These are phyloP conservation scores for Withania somnifera DNA, from an alignment of 305 asterid genomes.

Conservation along the genomic window DNA sequence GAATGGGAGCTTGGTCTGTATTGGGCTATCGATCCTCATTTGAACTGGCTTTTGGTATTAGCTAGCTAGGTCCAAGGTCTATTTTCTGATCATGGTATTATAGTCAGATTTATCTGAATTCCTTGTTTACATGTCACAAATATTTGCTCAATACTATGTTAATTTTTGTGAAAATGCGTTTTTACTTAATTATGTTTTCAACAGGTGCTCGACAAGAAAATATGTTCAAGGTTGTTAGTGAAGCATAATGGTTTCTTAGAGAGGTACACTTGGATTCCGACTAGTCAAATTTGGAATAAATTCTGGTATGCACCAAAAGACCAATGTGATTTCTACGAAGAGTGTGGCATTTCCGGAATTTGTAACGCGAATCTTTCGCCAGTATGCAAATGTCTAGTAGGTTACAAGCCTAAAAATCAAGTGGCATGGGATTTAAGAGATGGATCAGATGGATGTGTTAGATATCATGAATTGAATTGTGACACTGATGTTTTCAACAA, in stretches of 20 bases:
- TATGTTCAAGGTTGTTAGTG: slow-evolving; percentile 50
- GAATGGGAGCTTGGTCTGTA: not conserved
- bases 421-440: slow-evolving; percentile 71
- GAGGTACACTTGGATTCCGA: slow-evolving; percentile 58
- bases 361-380: slow-evolving; percentile 73
- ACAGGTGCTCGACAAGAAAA: slow-evolving; percentile 24
- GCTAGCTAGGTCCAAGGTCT: not conserved
- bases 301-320: slow-evolving; percentile 83
- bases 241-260: slow-evolving; percentile 29
- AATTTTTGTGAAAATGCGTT: not conserved
- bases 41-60: not conserved
- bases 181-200: not conserved
- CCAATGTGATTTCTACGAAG: slow-evolving; percentile 63
- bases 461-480: slow-evolving; percentile 33
- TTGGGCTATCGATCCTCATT: not conserved
- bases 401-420: slow-evolving; percentile 46
- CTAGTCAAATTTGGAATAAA: slow-evolving; percentile 37
- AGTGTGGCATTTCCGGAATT: slow-evolving; percentile 62
- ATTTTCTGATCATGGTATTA: not conserved
- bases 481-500: slow-evolving; percentile 37
- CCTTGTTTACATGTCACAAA: not conserved
- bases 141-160: not conserved
- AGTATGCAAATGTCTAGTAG: slow-evolving; percentile 53
- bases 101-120: not conserved
- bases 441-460: slow-evolving; percentile 67